phyloP scores from a whole-genome alignment of 768 basidiomycete species.

The Kwoniella mangroviensis region DNA sequence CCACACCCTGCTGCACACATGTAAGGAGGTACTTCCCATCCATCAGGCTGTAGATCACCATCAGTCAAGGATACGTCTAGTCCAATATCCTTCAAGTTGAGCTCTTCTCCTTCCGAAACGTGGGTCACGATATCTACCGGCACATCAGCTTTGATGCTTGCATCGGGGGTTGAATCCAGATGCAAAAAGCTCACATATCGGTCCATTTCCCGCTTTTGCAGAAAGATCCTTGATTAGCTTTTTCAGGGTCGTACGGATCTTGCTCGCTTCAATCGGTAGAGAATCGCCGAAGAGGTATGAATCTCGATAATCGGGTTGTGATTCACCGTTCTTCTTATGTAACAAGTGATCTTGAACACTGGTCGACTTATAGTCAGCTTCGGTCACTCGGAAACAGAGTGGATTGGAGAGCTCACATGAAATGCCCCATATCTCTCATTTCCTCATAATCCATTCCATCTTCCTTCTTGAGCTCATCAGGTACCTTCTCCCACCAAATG shows the following conservation, averaged over 20 bases:
- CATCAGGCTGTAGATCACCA: slow-evolving; percentile 31
- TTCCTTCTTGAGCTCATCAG: slow-evolving; percentile 5
- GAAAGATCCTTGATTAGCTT: slow-evolving; percentile 39
- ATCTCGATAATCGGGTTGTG: slow-evolving; percentile 34
- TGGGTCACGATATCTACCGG: slow-evolving; percentile 48
- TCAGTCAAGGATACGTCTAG: slow-evolving; percentile 31
- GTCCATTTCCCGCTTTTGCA: slow-evolving; percentile 38
- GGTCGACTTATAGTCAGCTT: background rate
- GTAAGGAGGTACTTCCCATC: slow-evolving; percentile 42
- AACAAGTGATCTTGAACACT: slow-evolving; percentile 51
- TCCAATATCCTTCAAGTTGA: slow-evolving; percentile 36
- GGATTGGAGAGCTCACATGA: slow-evolving; percentile 40
- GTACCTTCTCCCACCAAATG: slow-evolving; percentile 44
- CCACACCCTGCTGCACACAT: slow-evolving; percentile 36
- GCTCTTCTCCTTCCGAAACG: slow-evolving; percentile 29
- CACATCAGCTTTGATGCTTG: slow-evolving; percentile 9
- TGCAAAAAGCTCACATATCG: slow-evolving; percentile 41
- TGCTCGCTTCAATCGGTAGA: slow-evolving; percentile 28
- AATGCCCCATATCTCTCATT: slow-evolving; percentile 46
- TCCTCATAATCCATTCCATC: slow-evolving; percentile 33
- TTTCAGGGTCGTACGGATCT: slow-evolving; percentile 31
- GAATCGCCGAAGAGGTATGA: slow-evolving; percentile 44
- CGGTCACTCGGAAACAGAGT: background rate
- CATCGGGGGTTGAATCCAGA: too few relatives aligned
- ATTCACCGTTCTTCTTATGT: slow-evolving; percentile 34